Evolutionary conservation across 2,329 filamentous ascomycete species (phyloP), one percentile per base, ranked within the genome.

Genomic region (Penicillium janthinellum): DNA sequence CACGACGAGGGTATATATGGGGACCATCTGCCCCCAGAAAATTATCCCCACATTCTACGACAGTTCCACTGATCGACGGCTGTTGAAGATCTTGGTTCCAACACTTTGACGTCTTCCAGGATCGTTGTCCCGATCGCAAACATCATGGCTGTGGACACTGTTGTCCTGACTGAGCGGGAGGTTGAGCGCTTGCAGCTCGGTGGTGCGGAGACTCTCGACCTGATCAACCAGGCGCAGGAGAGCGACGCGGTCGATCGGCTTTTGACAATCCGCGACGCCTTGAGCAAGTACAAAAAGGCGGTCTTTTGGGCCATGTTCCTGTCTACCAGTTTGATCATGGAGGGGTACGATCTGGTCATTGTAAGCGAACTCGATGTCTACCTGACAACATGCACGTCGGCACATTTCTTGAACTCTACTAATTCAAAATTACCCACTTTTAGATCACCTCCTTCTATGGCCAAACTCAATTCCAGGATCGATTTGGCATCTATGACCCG

Each of bases 261-360:
- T 42, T 66, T 71, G 61, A 69, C 68, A 1, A 65, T 72, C 15
- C 31, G 66, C 4, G 60, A 63, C 37, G 70, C 66, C 1, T 56
- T 66, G 45, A 59, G 45, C 12, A 59, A 68, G 20, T 72, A 71
- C 60, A 70, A 70, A 12, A 70, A 67, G 54, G 70, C 70, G 0
- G 69, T 70, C 11, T 62, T 66, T 31, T 72, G 69, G 69, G 68
- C 68, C 20, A 57, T 67, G 49, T 60, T 72, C 8, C 54, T 72
- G 17, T 69, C 66, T 2, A 64, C 67, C 15, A 71, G 68, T 44
- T 61, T 72, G 44, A 65, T 72, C 25, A 72, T 72, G 70, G 70
- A 72, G 49, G 70, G 70, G 15, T 72, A 67, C 50, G 62, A 64
- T 22, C 35, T 64, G 5, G 60, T 62, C 4, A 62, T 64, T 17